A percentile compares a stretch with the other conserved stretches of the same genome.
phyloP scores from a whole-genome alignment of 176 grass and related monocot genomes.

The Echinochloa phyllopogon region DNA sequence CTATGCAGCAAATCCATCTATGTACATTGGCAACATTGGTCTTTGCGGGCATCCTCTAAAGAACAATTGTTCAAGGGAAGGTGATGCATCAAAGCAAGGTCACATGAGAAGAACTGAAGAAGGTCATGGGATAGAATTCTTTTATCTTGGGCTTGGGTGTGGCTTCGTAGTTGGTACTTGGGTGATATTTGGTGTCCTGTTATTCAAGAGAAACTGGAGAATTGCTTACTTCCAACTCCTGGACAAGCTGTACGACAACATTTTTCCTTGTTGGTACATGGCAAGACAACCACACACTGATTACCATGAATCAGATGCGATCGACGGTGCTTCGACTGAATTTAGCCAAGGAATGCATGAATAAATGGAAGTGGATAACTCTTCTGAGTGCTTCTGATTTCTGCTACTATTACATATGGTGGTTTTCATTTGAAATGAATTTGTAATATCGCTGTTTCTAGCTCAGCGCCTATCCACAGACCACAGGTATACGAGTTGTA shows the following conservation, averaged over 20 bases:
- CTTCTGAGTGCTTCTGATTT: neutral
- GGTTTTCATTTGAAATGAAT: too few species aligned
- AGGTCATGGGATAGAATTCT: neutral
- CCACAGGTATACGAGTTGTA: neutral
- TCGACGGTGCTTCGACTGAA: neutral
- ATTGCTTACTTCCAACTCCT: constrained; percentile 17
- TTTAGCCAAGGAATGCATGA: neutral
- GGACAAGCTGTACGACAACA: constrained; percentile 21
- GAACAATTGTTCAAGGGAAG: neutral
- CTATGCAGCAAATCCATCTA: constrained; percentile 4
- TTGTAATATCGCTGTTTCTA: too few species aligned
- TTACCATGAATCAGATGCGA: neutral
- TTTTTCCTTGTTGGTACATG: neutral
- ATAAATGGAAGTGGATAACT: neutral
- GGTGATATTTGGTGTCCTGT: constrained; percentile 5
- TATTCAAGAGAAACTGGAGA: constrained; percentile 35
- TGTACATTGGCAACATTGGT: neutral
- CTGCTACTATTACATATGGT: neutral
- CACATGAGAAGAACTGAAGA: neutral
- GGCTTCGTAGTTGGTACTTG: constrained; percentile 10
- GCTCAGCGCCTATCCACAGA: neutral
- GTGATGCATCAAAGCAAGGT: neutral
- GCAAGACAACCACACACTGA: neutral
- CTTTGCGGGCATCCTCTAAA: neutral
- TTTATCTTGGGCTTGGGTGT: neutral